Evolutionary conservation across 2,329 filamentous ascomycete genomes (phyloP).

Genomic region (Xylariaceae sp.): DNA sequence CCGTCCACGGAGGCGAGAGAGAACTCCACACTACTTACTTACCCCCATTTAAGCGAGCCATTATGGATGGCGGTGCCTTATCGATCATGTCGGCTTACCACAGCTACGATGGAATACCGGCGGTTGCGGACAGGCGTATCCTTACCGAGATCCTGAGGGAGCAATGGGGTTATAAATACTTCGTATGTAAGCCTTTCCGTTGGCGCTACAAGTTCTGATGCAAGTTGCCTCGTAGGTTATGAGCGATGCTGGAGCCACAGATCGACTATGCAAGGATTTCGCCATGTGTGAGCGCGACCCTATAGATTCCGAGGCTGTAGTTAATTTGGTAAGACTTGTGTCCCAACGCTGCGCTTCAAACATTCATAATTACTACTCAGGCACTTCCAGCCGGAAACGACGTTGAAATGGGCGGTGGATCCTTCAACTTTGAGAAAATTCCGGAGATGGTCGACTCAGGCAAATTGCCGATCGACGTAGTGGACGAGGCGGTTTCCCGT

Average conservation of each 20-base stretch:
- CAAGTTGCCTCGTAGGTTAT: constrained; percentile 42
- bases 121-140: constrained; percentile 65
- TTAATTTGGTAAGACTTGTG: constrained; percentile 49
- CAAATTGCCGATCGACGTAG: constrained; percentile 58
- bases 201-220: neutral
- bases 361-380: constrained; percentile 29
- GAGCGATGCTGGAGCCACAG: constrained; percentile 71
- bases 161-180: constrained; percentile 76
- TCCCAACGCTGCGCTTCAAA: neutral
- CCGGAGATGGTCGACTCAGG: constrained; percentile 65
- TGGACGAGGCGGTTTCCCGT: constrained; percentile 69
- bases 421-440: constrained; percentile 70
- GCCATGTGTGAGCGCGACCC: constrained; percentile 62
- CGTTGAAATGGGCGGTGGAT: constrained; percentile 76
- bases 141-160: constrained; percentile 70
- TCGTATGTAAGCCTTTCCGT: constrained; percentile 43
- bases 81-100: constrained; percentile 77
- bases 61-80: constrained; percentile 69
- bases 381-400: constrained; percentile 70
- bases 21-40: constrained; percentile 59
- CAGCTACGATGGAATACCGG: constrained; percentile 72
- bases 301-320: constrained; percentile 67
- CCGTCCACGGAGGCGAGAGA: constrained; percentile 56
- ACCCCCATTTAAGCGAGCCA: constrained; percentile 67
- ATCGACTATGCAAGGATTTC: constrained; percentile 67